Base-by-base conservation (phyloP, 495 filamentous ascomycete genomes). In the Podospora comata region DNA sequence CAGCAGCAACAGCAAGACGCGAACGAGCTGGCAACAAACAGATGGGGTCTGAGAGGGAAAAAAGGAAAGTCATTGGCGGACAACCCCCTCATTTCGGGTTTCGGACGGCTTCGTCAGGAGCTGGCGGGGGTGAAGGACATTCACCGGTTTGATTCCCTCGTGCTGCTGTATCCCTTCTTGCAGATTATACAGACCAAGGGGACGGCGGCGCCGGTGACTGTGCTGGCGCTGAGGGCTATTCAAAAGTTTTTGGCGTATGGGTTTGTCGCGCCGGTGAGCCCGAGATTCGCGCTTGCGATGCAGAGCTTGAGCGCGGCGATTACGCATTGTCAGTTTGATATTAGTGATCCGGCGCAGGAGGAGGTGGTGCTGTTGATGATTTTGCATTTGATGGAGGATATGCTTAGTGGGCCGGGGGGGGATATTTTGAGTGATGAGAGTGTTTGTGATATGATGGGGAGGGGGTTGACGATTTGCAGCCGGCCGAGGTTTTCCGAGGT, bases 391-490 rank as follows among this genome's bases (percentile, higher is more conserved):
- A 98, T 99, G 95, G 95, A 99, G 78, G 89, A 91, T 72, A 97
- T 98, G 90, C 85, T 99, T 63, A 92, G 92, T 62, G 92, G 96
- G 1, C 92, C 95, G 0, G 93, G 94, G 32, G 95, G 96, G 16
- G 90, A 93, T 66, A 83, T 98, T 2, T 85, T 97, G 3, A 93
- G 94, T 39, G 95, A 99, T 72, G 94, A 97, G 80, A 97, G 94
- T 75, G 92, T 99, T 13, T 99, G 95, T 74, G 92, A 97, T 75
- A 98, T 99, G 95, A 98, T 99, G 95, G 95, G 97, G 78, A 94
- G 92, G 4, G 96, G 94, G 4, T 78, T 99, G 69, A 97, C 93
- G 76, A 98, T 99, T 86, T 99, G 95, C 80, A 97, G 94, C 66
- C 93, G 97, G 79, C 87, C 89, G 65, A 87, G 94, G 62, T 85